phyloP scores from a whole-genome alignment of 192 early-diverging fungal species.

The Spizellomyces sp. region DNA sequence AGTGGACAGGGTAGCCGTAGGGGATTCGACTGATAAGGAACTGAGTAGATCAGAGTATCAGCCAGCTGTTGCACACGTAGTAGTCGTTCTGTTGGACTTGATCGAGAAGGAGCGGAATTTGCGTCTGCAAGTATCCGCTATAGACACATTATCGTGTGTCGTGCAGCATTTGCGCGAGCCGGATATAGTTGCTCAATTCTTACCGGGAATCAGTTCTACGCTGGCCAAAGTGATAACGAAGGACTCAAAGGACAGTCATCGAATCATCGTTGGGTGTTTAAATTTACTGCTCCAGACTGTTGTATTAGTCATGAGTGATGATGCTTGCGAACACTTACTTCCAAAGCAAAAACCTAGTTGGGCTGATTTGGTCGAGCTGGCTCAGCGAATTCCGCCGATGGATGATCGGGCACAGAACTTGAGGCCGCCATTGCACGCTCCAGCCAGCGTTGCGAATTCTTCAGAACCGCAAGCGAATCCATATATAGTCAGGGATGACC shows the following conservation, averaged over 20 bases:
- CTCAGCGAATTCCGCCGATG: slow-evolving; percentile 1
- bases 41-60: slow-evolving; percentile 14
- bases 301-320: slow-evolving; percentile 10
- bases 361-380: slow-evolving; percentile 10
- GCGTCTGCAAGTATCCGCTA: slow-evolving; percentile 1
- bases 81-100: slow-evolving; percentile 25
- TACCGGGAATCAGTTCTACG: slow-evolving; percentile 24
- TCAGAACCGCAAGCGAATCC: neutral
- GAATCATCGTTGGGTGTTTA: slow-evolving; percentile 21
- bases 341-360: slow-evolving; percentile 7
- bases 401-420: neutral
- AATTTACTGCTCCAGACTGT: neutral
- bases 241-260: slow-evolving; percentile 26
- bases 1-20: no score
- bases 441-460: neutral
- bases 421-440: no score
- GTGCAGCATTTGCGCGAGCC: neutral
- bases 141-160: neutral
- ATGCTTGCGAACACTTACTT: slow-evolving; percentile 2
- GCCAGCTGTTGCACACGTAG: slow-evolving; percentile 26
- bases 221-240: slow-evolving; percentile 14
- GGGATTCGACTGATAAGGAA: neutral
- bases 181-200: slow-evolving; percentile 24
- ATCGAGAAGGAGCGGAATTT: slow-evolving; percentile 18
- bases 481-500: slow-evolving; percentile 1